phyloP scores from a whole-genome alignment of 306 rosid genomes.

The Fagus crenata region DNA sequence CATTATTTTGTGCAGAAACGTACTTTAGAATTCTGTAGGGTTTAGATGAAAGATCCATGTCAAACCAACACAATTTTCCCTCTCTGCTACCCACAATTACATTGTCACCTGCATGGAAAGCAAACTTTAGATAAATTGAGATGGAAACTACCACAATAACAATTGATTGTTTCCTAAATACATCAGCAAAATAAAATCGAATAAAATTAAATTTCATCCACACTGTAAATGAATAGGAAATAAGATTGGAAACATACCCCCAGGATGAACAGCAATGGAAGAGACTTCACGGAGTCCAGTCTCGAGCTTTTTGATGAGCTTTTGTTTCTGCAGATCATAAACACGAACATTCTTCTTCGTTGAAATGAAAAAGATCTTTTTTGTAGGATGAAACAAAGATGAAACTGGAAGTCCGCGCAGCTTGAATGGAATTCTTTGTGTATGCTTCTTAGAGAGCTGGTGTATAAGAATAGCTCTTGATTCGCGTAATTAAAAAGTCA shows the following conservation, averaged over 20 bases:
- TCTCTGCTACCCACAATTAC: slow-evolving; percentile 94
- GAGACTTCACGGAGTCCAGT: slow-evolving; percentile 90
- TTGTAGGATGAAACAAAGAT: slow-evolving; percentile 81
- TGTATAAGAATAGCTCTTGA: slow-evolving; percentile 80
- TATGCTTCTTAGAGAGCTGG: slow-evolving; percentile 72
- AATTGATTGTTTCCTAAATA: neutral
- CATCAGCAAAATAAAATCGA: neutral
- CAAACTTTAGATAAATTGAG: neutral
- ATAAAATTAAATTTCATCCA: neutral
- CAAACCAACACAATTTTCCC: slow-evolving; percentile 96
- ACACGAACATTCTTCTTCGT: slow-evolving; percentile 74
- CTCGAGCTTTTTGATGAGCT: slow-evolving; percentile 67
- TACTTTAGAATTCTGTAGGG: slow-evolving; percentile 75
- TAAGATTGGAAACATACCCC: slow-evolving; percentile 47
- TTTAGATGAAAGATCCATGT: slow-evolving; percentile 91
- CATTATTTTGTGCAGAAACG: slow-evolving; percentile 14
- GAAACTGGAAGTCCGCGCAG: slow-evolving; percentile 84
- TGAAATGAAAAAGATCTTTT: slow-evolving; percentile 71
- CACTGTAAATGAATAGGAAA: neutral
- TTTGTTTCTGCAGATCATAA: slow-evolving; percentile 68
- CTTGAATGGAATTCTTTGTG: slow-evolving; percentile 76
- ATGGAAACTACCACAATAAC: neutral
- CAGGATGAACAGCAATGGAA: slow-evolving; percentile 88
- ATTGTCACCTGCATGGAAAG: slow-evolving; percentile 76
- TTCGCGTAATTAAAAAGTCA: slow-evolving; percentile 77